Evolutionary conservation across 768 basidiomycete genomes (phyloP).

Genomic region (Lepiota venenata): DNA sequence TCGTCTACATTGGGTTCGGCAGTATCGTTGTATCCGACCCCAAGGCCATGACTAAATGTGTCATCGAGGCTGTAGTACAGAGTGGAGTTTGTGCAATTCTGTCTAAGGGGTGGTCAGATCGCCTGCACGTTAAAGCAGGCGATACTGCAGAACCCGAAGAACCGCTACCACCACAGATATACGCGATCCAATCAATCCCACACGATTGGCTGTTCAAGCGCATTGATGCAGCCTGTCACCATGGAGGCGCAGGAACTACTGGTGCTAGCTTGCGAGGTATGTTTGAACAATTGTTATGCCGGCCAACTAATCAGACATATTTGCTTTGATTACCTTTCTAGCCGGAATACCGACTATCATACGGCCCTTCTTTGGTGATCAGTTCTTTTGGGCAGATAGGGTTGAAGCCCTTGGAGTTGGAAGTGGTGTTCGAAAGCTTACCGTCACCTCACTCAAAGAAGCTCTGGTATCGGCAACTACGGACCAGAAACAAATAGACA

Average conservation of each 20-base stretch:
- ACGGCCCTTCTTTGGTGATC: conserved; percentile 97
- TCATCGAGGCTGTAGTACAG: conserved; percentile 82
- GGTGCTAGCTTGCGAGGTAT: conserved; percentile 90
- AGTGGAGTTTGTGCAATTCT: conserved; percentile 91
- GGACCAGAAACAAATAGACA: conserved; percentile 83
- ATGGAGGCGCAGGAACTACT: conserved; percentile 95
- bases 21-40: conserved; percentile 97
- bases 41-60: conserved; percentile 84
- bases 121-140: conserved; percentile 63
- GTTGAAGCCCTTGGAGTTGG: conserved; percentile 97
- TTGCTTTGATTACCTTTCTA: conserved; percentile 21
- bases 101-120: conserved; percentile 98
- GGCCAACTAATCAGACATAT: conserved; percentile 1
- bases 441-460: conserved; percentile 70
- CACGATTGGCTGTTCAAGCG: conserved; percentile 95
- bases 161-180: conserved; percentile 75
- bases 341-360: conserved; percentile 96
- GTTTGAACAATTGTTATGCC: conserved; percentile 13
- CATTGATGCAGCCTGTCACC: conserved; percentile 97
- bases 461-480: conserved; percentile 82
- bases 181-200: conserved; percentile 80
- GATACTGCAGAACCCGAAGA: conserved; percentile 64
- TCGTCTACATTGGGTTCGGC: conserved; percentile 97
- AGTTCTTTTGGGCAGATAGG: conserved; percentile 97
- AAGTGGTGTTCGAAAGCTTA: conserved; percentile 82